These are phyloP conservation scores for Diplodia corticola DNA, from an alignment of 2,329 filamentous ascomycete genomes.

Conservation along the genomic window DNA sequence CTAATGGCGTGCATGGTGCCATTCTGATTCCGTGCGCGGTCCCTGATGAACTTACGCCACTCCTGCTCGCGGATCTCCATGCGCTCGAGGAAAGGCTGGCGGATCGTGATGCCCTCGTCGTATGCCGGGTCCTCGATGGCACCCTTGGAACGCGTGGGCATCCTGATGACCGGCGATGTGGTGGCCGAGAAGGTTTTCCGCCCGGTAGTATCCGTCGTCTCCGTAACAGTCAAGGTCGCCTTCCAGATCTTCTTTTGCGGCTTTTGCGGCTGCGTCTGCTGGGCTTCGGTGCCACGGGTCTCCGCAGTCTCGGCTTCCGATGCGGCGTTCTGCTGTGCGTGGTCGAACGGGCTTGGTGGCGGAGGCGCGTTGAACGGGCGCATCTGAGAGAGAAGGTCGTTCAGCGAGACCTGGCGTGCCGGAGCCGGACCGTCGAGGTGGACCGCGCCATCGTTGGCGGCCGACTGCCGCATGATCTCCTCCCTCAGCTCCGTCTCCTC, in stretches of 20 bases:
- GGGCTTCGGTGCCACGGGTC: slow-evolving; percentile 33
- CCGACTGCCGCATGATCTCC: slow-evolving; percentile 39
- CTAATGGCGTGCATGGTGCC: slow-evolving; percentile 75
- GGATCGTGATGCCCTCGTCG: slow-evolving; percentile 39
- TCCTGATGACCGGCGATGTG: slow-evolving; percentile 51
- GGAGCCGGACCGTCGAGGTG: slow-evolving; percentile 33
- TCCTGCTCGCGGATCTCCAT: slow-evolving; percentile 65
- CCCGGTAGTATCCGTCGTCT: slow-evolving; percentile 53
- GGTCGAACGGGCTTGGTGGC: slow-evolving; percentile 62
- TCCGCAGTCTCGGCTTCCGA: slow-evolving; percentile 32
- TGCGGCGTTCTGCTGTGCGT: neutral
- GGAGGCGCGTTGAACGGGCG: slow-evolving; percentile 85
- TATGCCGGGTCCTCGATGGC: slow-evolving; percentile 34
- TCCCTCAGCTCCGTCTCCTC: slow-evolving; percentile 41
- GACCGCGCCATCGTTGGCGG: slow-evolving; percentile 32
- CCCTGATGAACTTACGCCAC: slow-evolving; percentile 57
- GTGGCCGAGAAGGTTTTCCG: slow-evolving; percentile 54
- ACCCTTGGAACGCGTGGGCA: slow-evolving; percentile 30
- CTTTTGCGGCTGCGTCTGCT: slow-evolving; percentile 26
- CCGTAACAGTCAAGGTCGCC: slow-evolving; percentile 54
- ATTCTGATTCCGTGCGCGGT: slow-evolving; percentile 40
- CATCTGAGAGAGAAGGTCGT: slow-evolving; percentile 53
- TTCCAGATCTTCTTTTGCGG: slow-evolving; percentile 40
- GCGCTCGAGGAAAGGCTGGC: slow-evolving; percentile 65
- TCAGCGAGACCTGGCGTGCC: slow-evolving; percentile 36